Conservation (phyloP, 495 filamentous ascomycete genomes). For the Bryoglossum gracile region DNA sequence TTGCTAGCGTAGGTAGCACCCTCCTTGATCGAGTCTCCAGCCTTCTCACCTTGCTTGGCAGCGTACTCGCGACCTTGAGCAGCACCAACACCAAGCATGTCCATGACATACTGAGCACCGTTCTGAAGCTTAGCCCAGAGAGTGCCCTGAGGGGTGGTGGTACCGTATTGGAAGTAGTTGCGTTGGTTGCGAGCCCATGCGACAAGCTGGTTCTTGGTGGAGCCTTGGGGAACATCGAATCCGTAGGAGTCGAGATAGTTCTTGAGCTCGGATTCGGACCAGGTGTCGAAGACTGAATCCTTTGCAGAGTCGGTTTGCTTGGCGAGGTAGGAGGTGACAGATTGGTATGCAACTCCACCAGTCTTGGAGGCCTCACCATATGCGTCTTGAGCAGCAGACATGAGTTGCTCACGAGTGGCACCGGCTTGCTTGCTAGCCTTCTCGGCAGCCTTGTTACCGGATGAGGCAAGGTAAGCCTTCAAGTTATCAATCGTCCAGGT, state of each 20-base stretch:
- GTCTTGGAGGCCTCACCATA: conserved; percentile 61
- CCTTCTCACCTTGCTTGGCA: conserved; percentile 30
- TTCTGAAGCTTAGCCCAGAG: conserved; percentile 57
- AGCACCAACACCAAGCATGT: conserved; percentile 52
- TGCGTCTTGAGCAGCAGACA: conserved; percentile 62
- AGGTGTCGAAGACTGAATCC: conserved; percentile 65
- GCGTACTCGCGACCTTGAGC: conserved; percentile 40
- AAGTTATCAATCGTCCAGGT: conserved; percentile 74
- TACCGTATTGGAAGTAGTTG: conserved; percentile 74
- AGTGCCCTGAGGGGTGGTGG: conserved; percentile 55
- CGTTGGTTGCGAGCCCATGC: conserved; percentile 63
- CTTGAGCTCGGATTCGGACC: conserved; percentile 78
- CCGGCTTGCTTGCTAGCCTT: conserved; percentile 58
- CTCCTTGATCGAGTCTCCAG: conserved; percentile 22
- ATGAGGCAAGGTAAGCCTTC: conserved; percentile 58
- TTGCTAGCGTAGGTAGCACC: conserved; percentile 25
- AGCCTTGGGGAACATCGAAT: conserved; percentile 64
- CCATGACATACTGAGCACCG: conserved; percentile 33
- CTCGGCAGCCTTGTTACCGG: conserved; percentile 54
- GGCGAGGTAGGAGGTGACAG: conserved; percentile 65
- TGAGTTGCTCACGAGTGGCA: conserved; percentile 63
- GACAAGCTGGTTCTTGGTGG: conserved; percentile 53
- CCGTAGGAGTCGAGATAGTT: conserved; percentile 76
- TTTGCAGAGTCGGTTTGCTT: conserved; percentile 63
- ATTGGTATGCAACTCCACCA: conserved; percentile 62